Evolutionary conservation across 2,329 filamentous ascomycete genomes (phyloP).

Genomic region (Pseudofabraea citricarpa): DNA sequence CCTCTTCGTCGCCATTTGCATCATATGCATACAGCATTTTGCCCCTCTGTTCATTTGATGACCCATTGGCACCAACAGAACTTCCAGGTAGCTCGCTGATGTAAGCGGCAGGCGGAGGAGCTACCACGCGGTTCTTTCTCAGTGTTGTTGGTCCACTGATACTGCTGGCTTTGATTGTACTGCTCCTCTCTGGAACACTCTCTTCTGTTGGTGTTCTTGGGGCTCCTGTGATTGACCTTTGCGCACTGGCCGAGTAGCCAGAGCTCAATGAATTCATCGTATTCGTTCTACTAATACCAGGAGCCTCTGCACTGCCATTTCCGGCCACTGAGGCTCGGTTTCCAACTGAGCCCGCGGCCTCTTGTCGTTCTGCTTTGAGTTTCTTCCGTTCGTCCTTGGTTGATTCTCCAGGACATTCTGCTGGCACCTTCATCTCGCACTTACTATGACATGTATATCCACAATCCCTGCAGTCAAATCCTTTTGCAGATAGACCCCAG

Average conservation of each 20-base stretch:
- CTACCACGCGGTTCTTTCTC: conserved; percentile 70
- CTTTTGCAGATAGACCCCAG: conserved; percentile 95
- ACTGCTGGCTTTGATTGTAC: conserved; percentile 16
- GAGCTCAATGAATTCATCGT: conserved; percentile 90
- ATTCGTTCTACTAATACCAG: conserved; percentile 67
- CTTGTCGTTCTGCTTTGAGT: conserved; percentile 80
- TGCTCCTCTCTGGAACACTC: conserved; percentile 32
- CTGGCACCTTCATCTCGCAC: conserved; percentile 97
- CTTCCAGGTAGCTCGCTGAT: conserved; percentile 61
- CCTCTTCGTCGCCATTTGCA: conserved; percentile 72
- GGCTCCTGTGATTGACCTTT: conserved; percentile 66
- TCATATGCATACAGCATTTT: conserved; percentile 91
- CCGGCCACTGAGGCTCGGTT: conserved; percentile 12
- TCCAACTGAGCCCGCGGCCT: conserved; percentile 53
- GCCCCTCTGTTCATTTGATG: conserved; percentile 57
- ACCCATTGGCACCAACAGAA: conserved; percentile 36
- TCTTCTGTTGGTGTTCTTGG: conserved; percentile 48
- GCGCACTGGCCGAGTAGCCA: conserved; percentile 75
- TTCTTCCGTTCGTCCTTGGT: conserved; percentile 95
- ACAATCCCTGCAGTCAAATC: conserved; percentile 92
- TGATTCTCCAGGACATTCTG: conserved; percentile 90
- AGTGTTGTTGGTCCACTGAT: conserved; percentile 16
- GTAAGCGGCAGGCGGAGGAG: conserved; percentile 81
- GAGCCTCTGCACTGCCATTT: conserved; percentile 49
- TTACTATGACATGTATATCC: conserved; percentile 98